These are phyloP conservation scores for Cyanophora paradoxa DNA, from an alignment of 78 protist species.

Conservation along the genomic window DNA sequence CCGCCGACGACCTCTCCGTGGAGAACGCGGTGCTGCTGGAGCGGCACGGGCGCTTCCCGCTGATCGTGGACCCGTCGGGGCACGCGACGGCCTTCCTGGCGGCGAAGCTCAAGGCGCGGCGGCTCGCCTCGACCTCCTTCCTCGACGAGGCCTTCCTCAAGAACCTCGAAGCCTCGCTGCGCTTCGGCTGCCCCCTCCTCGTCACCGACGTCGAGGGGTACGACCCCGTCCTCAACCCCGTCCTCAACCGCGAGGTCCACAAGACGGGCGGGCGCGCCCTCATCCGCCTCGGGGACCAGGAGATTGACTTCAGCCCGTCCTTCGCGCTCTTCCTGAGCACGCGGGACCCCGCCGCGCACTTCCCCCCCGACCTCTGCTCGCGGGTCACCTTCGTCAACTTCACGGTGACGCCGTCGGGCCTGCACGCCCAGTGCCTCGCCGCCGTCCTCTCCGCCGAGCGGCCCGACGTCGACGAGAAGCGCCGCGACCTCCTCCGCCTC, in stretches of 20 bases:
- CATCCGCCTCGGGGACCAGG: constrained; percentile 85
- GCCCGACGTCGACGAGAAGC: constrained; percentile 74
- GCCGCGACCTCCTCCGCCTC: constrained; percentile 65
- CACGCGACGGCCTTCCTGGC: constrained; percentile 81
- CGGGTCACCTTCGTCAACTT: constrained; percentile 91
- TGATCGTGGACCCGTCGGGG: constrained; percentile 95
- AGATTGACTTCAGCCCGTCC: constrained; percentile 92
- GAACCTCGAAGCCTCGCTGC: constrained; percentile 40
- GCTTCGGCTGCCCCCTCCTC: constrained; percentile 74
- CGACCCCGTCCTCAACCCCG: constrained; percentile 95
- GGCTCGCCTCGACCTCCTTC: constrained; percentile 39
- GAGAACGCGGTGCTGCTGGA: constrained; percentile 93
- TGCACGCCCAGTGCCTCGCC: constrained; percentile 59
- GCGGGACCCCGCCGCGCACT: constrained; percentile 74
- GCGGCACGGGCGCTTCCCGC: constrained; percentile 87
- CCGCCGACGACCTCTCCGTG: constrained; percentile 84
- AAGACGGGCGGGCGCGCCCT: constrained; percentile 79
- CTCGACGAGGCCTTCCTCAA: constrained; percentile 43
- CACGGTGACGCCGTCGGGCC: constrained; percentile 79
- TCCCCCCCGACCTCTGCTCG: constrained; percentile 89
- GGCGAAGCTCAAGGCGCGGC: constrained; percentile 45
- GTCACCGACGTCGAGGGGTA: constrained; percentile 92
- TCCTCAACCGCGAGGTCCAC: constrained; percentile 81
- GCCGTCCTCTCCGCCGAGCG: constrained; percentile 40
- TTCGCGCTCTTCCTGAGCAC: constrained; percentile 83